These are phyloP conservation scores for Posidonia australis DNA, from an alignment of 106 monocot genomes.

Conservation along the genomic window DNA sequence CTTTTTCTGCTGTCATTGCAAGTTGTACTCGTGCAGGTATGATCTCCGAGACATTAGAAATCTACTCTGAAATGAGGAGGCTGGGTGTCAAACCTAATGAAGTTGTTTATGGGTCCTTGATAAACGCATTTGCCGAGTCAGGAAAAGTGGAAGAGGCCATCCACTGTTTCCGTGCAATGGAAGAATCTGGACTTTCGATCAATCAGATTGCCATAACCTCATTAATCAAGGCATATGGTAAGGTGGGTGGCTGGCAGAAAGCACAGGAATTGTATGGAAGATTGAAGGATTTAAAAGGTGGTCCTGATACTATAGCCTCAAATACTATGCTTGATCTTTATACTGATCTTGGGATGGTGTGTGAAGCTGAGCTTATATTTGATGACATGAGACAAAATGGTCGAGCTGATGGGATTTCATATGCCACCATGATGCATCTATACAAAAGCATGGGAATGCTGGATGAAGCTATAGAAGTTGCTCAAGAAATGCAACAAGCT, in stretches of 20 bases:
- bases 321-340: constrained; percentile 76
- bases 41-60: constrained; percentile 33
- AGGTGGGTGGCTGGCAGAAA: constrained; percentile 52
- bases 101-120: constrained; percentile 55
- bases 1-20: constrained; percentile 50
- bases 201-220: constrained; percentile 67
- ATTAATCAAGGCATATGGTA: constrained; percentile 68
- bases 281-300: constrained; percentile 38
- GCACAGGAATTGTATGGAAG: constrained; percentile 59
- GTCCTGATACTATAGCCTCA: constrained; percentile 64
- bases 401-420: constrained; percentile 58
- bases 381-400: constrained; percentile 29
- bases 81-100: constrained; percentile 52
- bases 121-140: constrained; percentile 56
- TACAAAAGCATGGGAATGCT: constrained; percentile 89
- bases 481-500: constrained; percentile 39
- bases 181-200: constrained; percentile 28
- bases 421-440: constrained; percentile 66
- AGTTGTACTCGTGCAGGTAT: constrained; percentile 24
- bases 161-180: constrained; percentile 43
- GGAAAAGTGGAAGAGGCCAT: constrained; percentile 39
- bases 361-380: constrained; percentile 49
- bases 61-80: constrained; percentile 44
- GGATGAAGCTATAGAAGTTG: constrained; percentile 36
- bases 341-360: constrained; percentile 61